Base-by-base conservation (phyloP, 805 yeast genomes). In the Maudiozyma turicensis region DNA sequence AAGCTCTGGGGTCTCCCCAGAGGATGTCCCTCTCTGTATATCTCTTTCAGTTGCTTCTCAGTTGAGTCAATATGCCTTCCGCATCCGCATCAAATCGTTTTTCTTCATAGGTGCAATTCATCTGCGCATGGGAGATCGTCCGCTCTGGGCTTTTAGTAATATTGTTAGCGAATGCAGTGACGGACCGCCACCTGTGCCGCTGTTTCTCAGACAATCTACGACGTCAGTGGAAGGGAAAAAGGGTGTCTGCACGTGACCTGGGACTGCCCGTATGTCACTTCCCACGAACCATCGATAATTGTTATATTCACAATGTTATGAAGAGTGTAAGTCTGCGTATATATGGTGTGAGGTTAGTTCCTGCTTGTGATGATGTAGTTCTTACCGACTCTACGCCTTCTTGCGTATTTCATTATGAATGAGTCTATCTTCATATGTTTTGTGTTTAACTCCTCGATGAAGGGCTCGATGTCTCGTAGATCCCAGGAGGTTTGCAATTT, bases 381-480 rank as follows among this genome's bases (percentile, higher is more conserved):
- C 47, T 69, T 70, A 9, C 80, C 83, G 4, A 50, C 44, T 3
- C 68, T 59, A 43, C 70, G 72, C 54, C 78, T 75, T 45, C 75
- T 71, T 1, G 88, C 86, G 60, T 67, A 80, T 59, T 83, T 84
- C 74, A 81, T 70, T 33, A 81, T 67, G 54, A 81, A 80, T 45
- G 69, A 74, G 32, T 82, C 88, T 14, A 74, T 65, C 62, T 78
- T 82, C 33, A 76, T 49, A 8, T 74, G 75, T 49, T 75, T 76
- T 2, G 66, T 65, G 59, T 82, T 80, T 33, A 84, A 61, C 40
- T 81, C 84, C 14, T 72, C 75, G 10, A 88, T 64, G 56, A 78
- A 82, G 8, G 93, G 90, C 41, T 65, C 70, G 3, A 85, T 70
- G 30, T 84, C 89, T 0, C 69, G 69, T n/a, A 82, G 49, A 0